A percentile compares a stretch with the other conserved stretches of the same genome.
phyloP scores from a whole-genome alignment of 768 basidiomycete genomes.

The Macrolepiota fuliginosa region DNA sequence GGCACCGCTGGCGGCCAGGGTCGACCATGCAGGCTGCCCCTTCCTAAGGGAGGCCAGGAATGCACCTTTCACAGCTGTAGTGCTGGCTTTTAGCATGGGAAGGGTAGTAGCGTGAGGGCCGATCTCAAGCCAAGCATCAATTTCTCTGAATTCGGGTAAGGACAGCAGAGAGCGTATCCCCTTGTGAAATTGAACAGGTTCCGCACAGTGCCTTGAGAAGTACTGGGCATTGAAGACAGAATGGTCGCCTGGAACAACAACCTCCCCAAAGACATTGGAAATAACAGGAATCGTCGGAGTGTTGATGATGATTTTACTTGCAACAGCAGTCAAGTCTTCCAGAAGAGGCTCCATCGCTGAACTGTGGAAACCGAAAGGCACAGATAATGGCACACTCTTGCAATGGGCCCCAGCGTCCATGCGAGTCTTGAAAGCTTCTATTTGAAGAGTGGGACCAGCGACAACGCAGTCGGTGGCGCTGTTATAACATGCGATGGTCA shows the following conservation, averaged over 20 bases:
- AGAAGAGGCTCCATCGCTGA: constrained; percentile 58
- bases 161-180: constrained; percentile 42
- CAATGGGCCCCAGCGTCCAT: constrained; percentile 38
- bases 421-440: constrained; percentile 38
- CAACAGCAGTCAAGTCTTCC: constrained; percentile 42
- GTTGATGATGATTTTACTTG: constrained; percentile 32
- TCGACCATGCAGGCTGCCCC: constrained; percentile 34
- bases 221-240: constrained; percentile 49
- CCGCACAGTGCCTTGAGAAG: constrained; percentile 40
- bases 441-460: constrained; percentile 47
- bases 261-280: constrained; percentile 57
- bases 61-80: constrained; percentile 26
- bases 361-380: constrained; percentile 68
- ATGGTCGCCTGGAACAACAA: constrained; percentile 51
- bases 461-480: constrained; percentile 55
- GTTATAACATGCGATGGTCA: constrained; percentile 63
- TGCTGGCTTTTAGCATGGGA: constrained; percentile 50
- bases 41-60: constrained; percentile 51
- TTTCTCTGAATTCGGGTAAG: constrained; percentile 23
- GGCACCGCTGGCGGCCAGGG: constrained; percentile 43
- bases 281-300: constrained; percentile 56
- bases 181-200: constrained; percentile 55
- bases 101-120: constrained; percentile 60
- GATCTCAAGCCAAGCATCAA: constrained; percentile 59
- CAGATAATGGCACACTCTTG: constrained; percentile 33